phyloP scores from a whole-genome alignment of 352 stramenopile genomes.

The Globisporangium cederbergense region DNA sequence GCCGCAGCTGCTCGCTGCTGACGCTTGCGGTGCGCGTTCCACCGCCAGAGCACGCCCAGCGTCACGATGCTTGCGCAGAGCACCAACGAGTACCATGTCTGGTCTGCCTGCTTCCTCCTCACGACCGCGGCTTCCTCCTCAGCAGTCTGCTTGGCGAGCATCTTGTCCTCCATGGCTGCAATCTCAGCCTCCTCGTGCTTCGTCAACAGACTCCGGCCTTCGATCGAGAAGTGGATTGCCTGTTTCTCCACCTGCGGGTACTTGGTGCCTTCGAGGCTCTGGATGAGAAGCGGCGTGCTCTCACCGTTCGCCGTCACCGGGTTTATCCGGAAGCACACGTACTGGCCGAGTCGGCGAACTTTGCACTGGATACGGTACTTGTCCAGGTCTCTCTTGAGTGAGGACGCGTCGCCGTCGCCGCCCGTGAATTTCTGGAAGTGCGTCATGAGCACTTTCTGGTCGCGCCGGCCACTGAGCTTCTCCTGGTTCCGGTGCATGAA shows the following conservation, averaged over 20 bases:
- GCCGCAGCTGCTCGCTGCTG: slow-evolving; percentile 6
- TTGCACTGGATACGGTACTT: slow-evolving; percentile 76
- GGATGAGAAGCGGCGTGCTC: slow-evolving; percentile 43
- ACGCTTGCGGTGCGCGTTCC: slow-evolving; percentile 17
- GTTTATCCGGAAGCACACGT: slow-evolving; percentile 65
- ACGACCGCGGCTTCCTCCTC: slow-evolving; percentile 22
- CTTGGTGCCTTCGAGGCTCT: slow-evolving; percentile 57
- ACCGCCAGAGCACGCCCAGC: slow-evolving; percentile 14
- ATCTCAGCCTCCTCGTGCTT: slow-evolving; percentile 57
- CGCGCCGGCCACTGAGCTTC: slow-evolving; percentile 62
- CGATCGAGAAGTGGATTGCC: slow-evolving; percentile 78
- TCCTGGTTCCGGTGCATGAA: slow-evolving; percentile 82
- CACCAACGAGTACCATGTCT: slow-evolving; percentile 18
- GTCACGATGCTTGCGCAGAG: slow-evolving; percentile 9
- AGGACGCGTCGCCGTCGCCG: slow-evolving; percentile 51
- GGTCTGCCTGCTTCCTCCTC: slow-evolving; percentile 1
- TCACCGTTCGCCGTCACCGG: slow-evolving; percentile 34
- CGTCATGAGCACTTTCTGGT: slow-evolving; percentile 60
- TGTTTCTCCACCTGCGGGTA: slow-evolving; percentile 58
- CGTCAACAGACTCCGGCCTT: slow-evolving; percentile 56
- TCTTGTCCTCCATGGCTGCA: slow-evolving; percentile 42
- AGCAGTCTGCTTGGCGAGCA: slow-evolving; percentile 29
- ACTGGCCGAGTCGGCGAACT: slow-evolving; percentile 49
- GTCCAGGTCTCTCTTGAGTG: slow-evolving; percentile 47
- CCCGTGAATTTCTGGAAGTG: slow-evolving; percentile 78